Percentiles rank a stretch among this genome's conserved stretches.
Evolutionary conservation across 1,284 basidiomycete species (phyloP).

Genomic region (Caloboletus firmus): DNA sequence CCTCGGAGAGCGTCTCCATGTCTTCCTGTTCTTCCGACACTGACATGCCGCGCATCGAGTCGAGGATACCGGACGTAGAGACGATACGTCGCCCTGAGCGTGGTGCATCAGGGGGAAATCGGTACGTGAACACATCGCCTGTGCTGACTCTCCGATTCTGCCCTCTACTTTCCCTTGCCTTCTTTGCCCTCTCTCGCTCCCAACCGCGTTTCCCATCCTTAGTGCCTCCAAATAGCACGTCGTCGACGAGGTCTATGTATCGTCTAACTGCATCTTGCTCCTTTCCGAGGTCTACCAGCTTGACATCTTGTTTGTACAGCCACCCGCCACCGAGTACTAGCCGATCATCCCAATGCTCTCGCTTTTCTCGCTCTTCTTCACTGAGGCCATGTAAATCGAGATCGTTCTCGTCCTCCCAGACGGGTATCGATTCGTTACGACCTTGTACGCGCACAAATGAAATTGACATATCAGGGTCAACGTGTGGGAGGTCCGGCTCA

Average conservation of each 20-base stretch:
- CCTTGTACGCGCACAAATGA: conserved; percentile 70
- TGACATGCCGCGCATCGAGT: conserved; percentile 46
- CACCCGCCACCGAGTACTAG: conserved; percentile 76
- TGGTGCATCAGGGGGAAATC: conserved; percentile 20
- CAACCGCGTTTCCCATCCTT: conserved; percentile 54
- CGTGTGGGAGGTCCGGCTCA: conserved; percentile 37
- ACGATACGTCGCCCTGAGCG: conserved; percentile 47
- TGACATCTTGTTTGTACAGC: conserved; percentile 71
- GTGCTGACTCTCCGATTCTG: conserved; percentile 55
- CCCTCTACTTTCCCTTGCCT: conserved; percentile 37
- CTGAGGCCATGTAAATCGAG: conserved; percentile 34
- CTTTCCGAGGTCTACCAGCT: conserved; percentile 50
- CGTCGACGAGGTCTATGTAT: conserved; percentile 74
- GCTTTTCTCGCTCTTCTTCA: conserved; percentile 55
- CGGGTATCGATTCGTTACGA: conserved; percentile 60
- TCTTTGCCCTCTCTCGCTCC: conserved; percentile 46
- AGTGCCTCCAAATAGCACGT: conserved; percentile 65
- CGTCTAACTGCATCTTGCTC: conserved; percentile 56
- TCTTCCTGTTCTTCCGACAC: conserved; percentile 62
- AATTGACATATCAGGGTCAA: conserved; percentile 60
- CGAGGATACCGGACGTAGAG: conserved; percentile 49
- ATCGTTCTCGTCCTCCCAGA: conserved; percentile 78
- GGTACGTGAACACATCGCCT: conserved; percentile 41
- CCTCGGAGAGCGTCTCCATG: conserved; percentile 51
- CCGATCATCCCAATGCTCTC: conserved; percentile 75